phyloP scores from a whole-genome alignment of 257 asterid species.

The Przewalskia tangutica region DNA sequence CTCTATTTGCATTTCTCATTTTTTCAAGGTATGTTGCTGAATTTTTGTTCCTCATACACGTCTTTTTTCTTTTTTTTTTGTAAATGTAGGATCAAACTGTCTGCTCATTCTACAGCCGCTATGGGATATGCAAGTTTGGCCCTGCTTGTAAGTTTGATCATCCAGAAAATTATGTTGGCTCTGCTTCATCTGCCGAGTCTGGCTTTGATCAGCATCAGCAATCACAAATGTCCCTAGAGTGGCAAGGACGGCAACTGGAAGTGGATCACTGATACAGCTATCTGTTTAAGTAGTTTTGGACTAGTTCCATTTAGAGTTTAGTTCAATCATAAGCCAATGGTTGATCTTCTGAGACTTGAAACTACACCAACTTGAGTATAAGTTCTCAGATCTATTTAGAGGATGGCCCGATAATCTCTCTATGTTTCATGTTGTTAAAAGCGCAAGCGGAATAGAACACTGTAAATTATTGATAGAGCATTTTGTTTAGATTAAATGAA shows the following conservation, averaged over 20 bases:
- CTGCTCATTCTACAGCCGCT: constrained; percentile 66
- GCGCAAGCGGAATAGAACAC: constrained; percentile 16
- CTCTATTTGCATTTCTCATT: not conserved
- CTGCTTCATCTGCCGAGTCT: constrained; percentile 5
- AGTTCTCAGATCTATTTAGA: constrained; percentile 1
- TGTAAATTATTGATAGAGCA: constrained; percentile 12
- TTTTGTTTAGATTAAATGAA: not conserved
- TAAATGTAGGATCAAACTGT: constrained; percentile 63
- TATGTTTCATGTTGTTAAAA: constrained; percentile 3
- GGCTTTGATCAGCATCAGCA: constrained; percentile 21
- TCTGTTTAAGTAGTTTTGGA: not conserved
- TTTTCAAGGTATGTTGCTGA: not conserved
- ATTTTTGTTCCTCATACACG: not conserved
- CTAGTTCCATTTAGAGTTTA: not conserved
- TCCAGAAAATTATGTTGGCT: constrained; percentile 40
- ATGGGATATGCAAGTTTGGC: constrained; percentile 90
- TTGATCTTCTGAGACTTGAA: not conserved
- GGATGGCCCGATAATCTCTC: not conserved
- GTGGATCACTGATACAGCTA: constrained; percentile 22
- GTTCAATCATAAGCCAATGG: not conserved
- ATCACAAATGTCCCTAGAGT: constrained; percentile 15
- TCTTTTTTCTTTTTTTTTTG: not conserved
- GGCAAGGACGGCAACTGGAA: constrained; percentile 28
- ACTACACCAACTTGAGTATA: not conserved
- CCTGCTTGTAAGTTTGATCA: constrained; percentile 85